These are phyloP conservation scores for Backusella mclennaniae DNA, from an alignment of 192 early-diverging fungal genomes.

Conservation along the genomic window DNA sequence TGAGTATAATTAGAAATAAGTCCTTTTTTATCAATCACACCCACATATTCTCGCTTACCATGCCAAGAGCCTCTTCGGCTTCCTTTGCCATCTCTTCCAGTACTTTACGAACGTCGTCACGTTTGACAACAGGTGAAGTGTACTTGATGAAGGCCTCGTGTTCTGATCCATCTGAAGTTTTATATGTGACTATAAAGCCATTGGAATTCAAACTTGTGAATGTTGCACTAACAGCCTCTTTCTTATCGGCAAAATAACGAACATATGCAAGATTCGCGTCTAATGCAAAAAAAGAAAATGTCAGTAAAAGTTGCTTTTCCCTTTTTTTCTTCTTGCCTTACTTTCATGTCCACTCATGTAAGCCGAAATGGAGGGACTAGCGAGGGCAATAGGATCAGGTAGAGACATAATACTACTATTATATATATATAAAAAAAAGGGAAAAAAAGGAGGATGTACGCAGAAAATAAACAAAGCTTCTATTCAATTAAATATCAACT, in stretches of 20 bases:
- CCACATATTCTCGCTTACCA: slow-evolving; percentile 26
- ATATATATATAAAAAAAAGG: neutral
- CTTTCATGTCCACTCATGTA: slow-evolving; percentile 43
- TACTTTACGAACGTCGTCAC: slow-evolving; percentile 41
- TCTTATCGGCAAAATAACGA: slow-evolving; percentile 31
- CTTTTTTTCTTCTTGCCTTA: neutral
- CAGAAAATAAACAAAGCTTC: neutral
- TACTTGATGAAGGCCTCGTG: slow-evolving; percentile 28
- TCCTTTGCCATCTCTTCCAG: slow-evolving; percentile 46
- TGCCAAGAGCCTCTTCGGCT: slow-evolving; percentile 37
- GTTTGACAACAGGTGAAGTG: slow-evolving; percentile 23
- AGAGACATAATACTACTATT: neutral
- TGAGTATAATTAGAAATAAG: neutral
- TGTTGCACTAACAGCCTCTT: slow-evolving; percentile 28
- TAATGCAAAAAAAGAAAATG: neutral
- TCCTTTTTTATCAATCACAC: neutral
- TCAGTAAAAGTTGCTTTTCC: neutral
- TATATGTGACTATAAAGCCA: slow-evolving; percentile 32
- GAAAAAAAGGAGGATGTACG: neutral
- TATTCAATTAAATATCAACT: neutral
- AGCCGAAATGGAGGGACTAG: slow-evolving; percentile 29
- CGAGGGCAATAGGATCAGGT: slow-evolving; percentile 30
- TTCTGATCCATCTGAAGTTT: slow-evolving; percentile 15
- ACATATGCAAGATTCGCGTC: slow-evolving; percentile 40
- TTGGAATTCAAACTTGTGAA: slow-evolving; percentile 35